Base-by-base conservation (phyloP, 805 yeast species). In the Pichia insulana region DNA sequence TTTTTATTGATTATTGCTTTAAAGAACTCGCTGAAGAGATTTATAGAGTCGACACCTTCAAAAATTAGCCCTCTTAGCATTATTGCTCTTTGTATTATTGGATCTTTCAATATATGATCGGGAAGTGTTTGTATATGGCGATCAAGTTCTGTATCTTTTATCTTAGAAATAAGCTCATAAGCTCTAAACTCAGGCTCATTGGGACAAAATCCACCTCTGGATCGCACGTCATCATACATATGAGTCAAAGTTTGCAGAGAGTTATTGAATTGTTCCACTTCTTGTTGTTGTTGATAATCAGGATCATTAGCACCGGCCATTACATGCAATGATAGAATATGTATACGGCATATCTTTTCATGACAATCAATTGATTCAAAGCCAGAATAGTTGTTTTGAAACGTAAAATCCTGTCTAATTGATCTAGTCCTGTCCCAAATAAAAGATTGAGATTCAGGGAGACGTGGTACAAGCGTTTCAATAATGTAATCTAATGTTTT, bases 371-470 rank as follows among this genome's bases (percentile, higher is more conserved):
- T 75, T 2, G 97, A 94, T 58, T 92, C 97, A 2, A 89, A 84
- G 0, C 97, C 98, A 34, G 80, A 80, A 53, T 80, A 90, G 56
- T 92, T 90, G 58, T 90, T 90, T 57, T 92, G 98, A 56, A 85
- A 89, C 0, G 97, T 89, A 62, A 92, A 92, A 60, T 92, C 99
- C 61, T 92, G 97, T 56, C 99, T 73, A 35, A 92, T 89, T 0
- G 97, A 87, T 51, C 99, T 73, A 17, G 97, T 92, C 61, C 99
- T 73, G 61, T 92, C 97, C 98, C 99, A 94, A 8, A 92, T 63
- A 52, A 92, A 90, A 0, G 95, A 75, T 53, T 92, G 97, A 1
- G 89, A 71, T 10, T 81, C 85, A 0, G 97, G 97, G 19, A 90
- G 64, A 31, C 75, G 68, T 0, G 74, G 74, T 12, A 90, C 59